These are phyloP conservation scores for Pseudophaeomoniella oleicola DNA, from an alignment of 2,329 filamentous ascomycete species.

Conservation along the genomic window DNA sequence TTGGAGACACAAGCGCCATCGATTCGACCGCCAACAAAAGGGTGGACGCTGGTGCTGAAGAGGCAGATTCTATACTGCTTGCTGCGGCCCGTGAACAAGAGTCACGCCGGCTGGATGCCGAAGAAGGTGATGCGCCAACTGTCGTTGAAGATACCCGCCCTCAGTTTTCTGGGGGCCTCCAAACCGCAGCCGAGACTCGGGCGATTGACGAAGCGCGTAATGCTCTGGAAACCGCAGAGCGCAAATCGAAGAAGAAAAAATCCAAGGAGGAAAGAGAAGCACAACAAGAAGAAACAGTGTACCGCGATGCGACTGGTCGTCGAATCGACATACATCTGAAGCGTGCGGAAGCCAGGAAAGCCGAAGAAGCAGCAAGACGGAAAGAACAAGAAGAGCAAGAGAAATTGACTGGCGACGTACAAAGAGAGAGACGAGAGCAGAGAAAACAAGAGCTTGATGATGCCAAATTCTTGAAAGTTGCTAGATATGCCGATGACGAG, in stretches of 20 bases:
- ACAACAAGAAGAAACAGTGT: slow-evolving; percentile 64
- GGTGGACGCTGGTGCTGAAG: slow-evolving; percentile 16
- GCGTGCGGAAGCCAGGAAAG: slow-evolving; percentile 69
- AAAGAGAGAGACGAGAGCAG: slow-evolving; percentile 51
- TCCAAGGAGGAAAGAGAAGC: slow-evolving; percentile 20
- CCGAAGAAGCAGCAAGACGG: slow-evolving; percentile 54
- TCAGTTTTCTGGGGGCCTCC: slow-evolving; percentile 68
- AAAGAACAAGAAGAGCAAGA: slow-evolving; percentile 53
- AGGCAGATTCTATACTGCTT: slow-evolving; percentile 65
- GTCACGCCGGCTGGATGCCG: slow-evolving; percentile 29
- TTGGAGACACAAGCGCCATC: slow-evolving; percentile 34
- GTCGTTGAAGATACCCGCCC: slow-evolving; percentile 21
- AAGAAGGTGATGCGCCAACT: slow-evolving; percentile 33
- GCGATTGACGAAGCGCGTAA: slow-evolving; percentile 47
- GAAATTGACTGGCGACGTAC: slow-evolving; percentile 71
- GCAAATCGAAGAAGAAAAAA: slow-evolving; percentile 5
- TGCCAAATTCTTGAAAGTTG: slow-evolving; percentile 67
- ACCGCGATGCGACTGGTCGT: slow-evolving; percentile 87
- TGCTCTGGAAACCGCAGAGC: slow-evolving; percentile 24
- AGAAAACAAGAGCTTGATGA: slow-evolving; percentile 59
- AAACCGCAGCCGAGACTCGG: slow-evolving; percentile 66
- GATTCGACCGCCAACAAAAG: slow-evolving; percentile 1
- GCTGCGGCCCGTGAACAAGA: slow-evolving; percentile 54
- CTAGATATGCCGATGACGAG: slow-evolving; percentile 68
- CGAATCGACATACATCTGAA: slow-evolving; percentile 88